Evolutionary conservation across 805 yeast genomes (phyloP).

Genomic region (Cyberlindnera maclurae): DNA sequence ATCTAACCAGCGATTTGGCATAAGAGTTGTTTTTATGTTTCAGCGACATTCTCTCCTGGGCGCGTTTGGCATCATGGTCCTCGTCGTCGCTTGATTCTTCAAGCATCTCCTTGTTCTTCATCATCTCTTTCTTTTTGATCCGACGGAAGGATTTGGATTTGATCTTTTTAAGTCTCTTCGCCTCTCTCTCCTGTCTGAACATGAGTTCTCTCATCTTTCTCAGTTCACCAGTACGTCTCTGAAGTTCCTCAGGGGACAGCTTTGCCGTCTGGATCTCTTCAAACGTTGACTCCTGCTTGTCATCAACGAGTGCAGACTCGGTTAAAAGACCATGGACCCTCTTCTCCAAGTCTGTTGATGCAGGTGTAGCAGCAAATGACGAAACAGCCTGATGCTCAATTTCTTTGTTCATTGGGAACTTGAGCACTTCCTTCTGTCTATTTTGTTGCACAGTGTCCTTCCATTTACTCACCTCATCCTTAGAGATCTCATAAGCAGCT

Average conservation of each 20-base stretch:
- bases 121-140: conserved; percentile 76
- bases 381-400: conserved; percentile 42
- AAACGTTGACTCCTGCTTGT: conserved; percentile 70
- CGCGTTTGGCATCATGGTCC: conserved; percentile 69
- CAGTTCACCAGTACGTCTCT: conserved; percentile 70
- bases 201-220: conserved; percentile 90
- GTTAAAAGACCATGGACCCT: conserved; percentile 54
- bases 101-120: conserved; percentile 61
- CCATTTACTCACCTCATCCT: conserved; percentile 85
- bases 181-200: conserved; percentile 91
- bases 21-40: conserved; percentile 88
- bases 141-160: conserved; percentile 86
- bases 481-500: conserved; percentile 87
- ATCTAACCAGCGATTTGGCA: conserved; percentile 85
- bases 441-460: conserved; percentile 71
- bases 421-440: conserved; percentile 77
- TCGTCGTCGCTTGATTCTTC: conserved; percentile 47
- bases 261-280: conserved; percentile 82
- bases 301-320: conserved; percentile 64
- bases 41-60: conserved; percentile 86
- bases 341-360: conserved; percentile 54
- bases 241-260: conserved; percentile 72
- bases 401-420: conserved; percentile 58
- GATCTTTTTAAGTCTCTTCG: conserved; percentile 88
- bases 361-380: conserved; percentile 42